These are phyloP conservation scores for Boletus mariae DNA, from an alignment of 1,284 basidiomycete genomes.

Conservation along the genomic window DNA sequence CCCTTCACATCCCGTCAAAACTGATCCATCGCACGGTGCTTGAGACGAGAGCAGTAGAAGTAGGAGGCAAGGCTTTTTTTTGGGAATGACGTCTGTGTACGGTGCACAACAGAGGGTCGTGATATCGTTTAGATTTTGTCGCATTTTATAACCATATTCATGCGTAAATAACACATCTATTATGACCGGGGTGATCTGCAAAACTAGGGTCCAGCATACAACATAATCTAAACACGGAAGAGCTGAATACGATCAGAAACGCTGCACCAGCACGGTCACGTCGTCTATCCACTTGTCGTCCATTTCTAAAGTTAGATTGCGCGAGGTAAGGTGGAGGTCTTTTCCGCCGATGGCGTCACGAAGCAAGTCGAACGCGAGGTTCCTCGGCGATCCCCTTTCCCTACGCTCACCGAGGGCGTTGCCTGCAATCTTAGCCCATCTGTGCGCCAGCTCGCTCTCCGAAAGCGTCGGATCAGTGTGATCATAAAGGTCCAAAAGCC, in stretches of 20 bases:
- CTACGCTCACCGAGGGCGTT: slow-evolving; percentile 19
- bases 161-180: slow-evolving; percentile 15
- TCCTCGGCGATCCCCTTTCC: slow-evolving; percentile 23
- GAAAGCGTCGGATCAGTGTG: slow-evolving; percentile 33
- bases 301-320: slow-evolving; percentile 61
- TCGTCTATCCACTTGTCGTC: slow-evolving; percentile 66
- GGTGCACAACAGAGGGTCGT: background rate
- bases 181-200: slow-evolving; percentile 2
- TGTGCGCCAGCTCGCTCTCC: slow-evolving; percentile 36
- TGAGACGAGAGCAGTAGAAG: background rate
- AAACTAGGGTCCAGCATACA: slow-evolving; percentile 5
- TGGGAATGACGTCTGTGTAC: background rate
- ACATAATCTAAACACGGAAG: background rate
- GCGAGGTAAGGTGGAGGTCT: slow-evolving; percentile 48
- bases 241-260: slow-evolving; percentile 24
- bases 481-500: slow-evolving; percentile 52
- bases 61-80: background rate
- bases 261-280: slow-evolving; percentile 56
- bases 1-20: slow-evolving; percentile 19
- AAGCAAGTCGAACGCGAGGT: slow-evolving; percentile 51
- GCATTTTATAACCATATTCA: slow-evolving; percentile 18
- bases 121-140: background rate
- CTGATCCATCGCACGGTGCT: slow-evolving; percentile 13
- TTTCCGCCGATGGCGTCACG: slow-evolving; percentile 57
- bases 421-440: slow-evolving; percentile 42